Base-by-base conservation (phyloP, 371 early-diverging fungal genomes). In the Nematocida ausubeli region DNA sequence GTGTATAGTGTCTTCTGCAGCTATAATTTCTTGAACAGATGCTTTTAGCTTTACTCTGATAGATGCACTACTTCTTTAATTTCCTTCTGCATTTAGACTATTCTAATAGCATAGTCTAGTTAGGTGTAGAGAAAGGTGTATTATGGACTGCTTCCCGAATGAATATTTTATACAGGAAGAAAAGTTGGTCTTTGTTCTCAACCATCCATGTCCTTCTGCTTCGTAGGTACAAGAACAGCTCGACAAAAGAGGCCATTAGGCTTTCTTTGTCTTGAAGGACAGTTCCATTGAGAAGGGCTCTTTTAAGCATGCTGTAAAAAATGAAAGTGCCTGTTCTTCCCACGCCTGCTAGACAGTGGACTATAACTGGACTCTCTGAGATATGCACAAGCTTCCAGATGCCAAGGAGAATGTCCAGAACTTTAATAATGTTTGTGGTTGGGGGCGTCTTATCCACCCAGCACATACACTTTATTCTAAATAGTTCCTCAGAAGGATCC, bases 331-430 rank as follows among this genome's bases (percentile, higher is more conserved):
- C 97, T 0, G 96, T 92, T 60, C 97, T 88, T 6, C 96, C 97
- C 68, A 93, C 92, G 0, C 97, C 97, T n/a, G 97, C 97, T 30
- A 90, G 89, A 81, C 96, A 95, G 81, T 96, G 97, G 0, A 95
- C 91, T 44, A 94, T 83, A 32, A 89, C 85, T 2, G 87, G 83
- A n/a, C 37, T 24, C 6, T 14, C 9, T 5, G 24, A 12, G 2
- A 26, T 22, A 24, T 39, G n/a, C 65, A 64, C 6, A 1, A 22
- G 44, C 16, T 16, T 6, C 22, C 70, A 56, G 4, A 32, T n/a
- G 9, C 19, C 32, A 30, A 52, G 42, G n/a, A 75, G 42, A 42
- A 58, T 44, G 40, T 75, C 78, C 16, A 75, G 34, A 14, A 49
- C 52, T 49, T 54, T 75, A 19, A 75, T 5, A 6, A 40, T 34